Evolutionary conservation across 495 filamentous ascomycete species (phyloP).

Genomic region (Glonium stellatum): DNA sequence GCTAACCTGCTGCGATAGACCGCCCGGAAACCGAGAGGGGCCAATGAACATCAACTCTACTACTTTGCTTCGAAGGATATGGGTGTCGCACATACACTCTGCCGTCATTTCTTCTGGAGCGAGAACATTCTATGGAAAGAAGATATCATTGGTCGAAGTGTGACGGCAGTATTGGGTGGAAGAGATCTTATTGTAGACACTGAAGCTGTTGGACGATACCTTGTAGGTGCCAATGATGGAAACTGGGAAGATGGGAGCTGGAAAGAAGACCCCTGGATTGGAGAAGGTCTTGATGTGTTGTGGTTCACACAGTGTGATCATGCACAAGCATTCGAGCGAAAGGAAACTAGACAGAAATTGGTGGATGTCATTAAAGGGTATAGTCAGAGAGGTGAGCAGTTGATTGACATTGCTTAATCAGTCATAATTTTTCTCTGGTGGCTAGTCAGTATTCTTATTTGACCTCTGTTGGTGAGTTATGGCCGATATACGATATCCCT

Average conservation of each 20-base stretch:
- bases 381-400: conserved; percentile 22
- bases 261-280: conserved; percentile 42
- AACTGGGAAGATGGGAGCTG: conserved; percentile 28
- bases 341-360: conserved; percentile 37
- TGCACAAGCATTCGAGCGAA: conserved; percentile 58
- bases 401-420: neutral
- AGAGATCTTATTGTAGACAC: conserved; percentile 62
- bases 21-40: conserved; percentile 42
- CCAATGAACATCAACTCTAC: conserved; percentile 60
- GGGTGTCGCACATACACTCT: conserved; percentile 52
- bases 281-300: conserved; percentile 50
- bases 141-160: conserved; percentile 44
- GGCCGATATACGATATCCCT: no score
- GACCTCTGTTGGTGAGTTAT: no score
- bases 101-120: conserved; percentile 60
- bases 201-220: conserved; percentile 49
- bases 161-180: conserved; percentile 51
- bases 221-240: conserved; percentile 32
- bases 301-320: conserved; percentile 61
- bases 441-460: no score
- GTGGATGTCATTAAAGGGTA: conserved; percentile 38
- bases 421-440: neutral
- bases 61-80: conserved; percentile 62
- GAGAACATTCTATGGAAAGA: conserved; percentile 63
- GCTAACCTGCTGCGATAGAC: conserved; percentile 2